Evolutionary conservation across 2,329 filamentous ascomycete genomes (phyloP), one percentile per base, ranked within the genome.

Genomic region (Calonectria hongkongensis): DNA sequence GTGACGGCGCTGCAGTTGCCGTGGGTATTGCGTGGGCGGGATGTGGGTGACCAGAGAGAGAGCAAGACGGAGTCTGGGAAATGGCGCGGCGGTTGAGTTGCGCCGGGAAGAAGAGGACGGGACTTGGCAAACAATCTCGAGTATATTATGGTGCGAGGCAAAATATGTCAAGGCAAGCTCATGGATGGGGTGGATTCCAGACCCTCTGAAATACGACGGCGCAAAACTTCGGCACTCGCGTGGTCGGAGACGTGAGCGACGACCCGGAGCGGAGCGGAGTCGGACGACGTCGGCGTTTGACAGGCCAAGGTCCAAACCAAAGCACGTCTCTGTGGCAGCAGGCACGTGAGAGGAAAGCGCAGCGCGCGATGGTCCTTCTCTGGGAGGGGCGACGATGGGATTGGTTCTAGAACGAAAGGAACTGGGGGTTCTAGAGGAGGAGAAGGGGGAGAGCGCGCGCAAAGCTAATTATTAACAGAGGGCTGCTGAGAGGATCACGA

Each of bases 231-330:
- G 54, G 58, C 39, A 51, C 54, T 73, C 66, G 66, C 48, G 50
- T 48, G 50, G 62, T 51, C 36, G 63, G 47, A 73, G 43, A 60
- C 36, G 65, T 54, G 67, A 69, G 73, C 77, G 77, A 79, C 77
- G 77, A 76, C 76, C 77, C 77, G 77, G 72, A 72, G 71, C 60
- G 69, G 48, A 45, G 50, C 51, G 65, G 65, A 67, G 51, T 47
- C 65, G 39, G 50, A 41, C 51, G 65, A 65, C 28, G 58, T 66
- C 41, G 60, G 58, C 41, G 58, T 51, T 56, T 65, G 51, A 48
- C 28, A 25, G 18, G 36, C n/a, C 43, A 16, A 25, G 39, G 39
- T 36, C 18, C 18, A 10, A 16, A 8, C 18, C 18, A 10, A 16
- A 9, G 10, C n/a, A 18, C n/a, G 18, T 30, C n/a, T 13, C n/a